A percentile compares a stretch with the other conserved stretches of the same genome.
Evolutionary conservation across 2,329 filamentous ascomycete genomes (phyloP).

Genomic region (Thelonectria blattea): DNA sequence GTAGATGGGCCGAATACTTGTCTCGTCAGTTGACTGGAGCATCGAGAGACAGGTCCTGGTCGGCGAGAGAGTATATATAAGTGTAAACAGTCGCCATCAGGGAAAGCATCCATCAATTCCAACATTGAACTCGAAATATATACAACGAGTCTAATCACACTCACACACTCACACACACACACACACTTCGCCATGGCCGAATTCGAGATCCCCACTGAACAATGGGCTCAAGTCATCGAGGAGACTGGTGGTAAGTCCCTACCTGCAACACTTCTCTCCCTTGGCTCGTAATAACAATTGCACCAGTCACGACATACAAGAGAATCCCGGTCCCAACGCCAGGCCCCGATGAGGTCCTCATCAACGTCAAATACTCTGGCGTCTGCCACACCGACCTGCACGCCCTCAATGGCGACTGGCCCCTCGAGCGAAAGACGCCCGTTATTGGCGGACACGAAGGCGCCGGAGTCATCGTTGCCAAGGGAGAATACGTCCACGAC

Average conservation of each 20-base stretch:
- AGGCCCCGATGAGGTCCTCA: constrained; percentile 16
- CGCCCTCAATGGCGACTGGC: constrained; percentile 19
- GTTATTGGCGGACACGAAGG: constrained; percentile 18
- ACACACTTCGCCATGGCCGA: constrained; percentile 1
- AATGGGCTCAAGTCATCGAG: constrained; percentile 20
- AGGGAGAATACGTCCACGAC: constrained; percentile 9
- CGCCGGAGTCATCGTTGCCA: constrained; percentile 15
- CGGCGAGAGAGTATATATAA: constrained; percentile 10
- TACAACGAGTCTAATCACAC: neutral
- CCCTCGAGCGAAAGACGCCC: constrained; percentile 11
- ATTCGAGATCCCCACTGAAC: constrained; percentile 19
- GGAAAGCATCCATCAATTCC: neutral
- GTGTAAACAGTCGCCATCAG: neutral
- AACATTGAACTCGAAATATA: neutral
- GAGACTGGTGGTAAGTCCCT: constrained; percentile 12
- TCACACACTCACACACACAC: neutral
- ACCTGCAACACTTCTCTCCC: neutral
- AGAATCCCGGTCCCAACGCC: constrained; percentile 10
- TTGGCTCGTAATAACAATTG: neutral
- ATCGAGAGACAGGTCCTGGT: neutral
- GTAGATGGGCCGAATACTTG: constrained; percentile 16
- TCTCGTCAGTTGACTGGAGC: neutral
- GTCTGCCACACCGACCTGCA: constrained; percentile 21
- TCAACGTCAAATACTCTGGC: constrained; percentile 18
- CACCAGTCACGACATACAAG: constrained; percentile 7